Percentiles rank a stretch among this genome's conserved stretches.
phyloP scores from a whole-genome alignment of 2,329 filamentous ascomycete genomes.

The Acarospora socialis region DNA sequence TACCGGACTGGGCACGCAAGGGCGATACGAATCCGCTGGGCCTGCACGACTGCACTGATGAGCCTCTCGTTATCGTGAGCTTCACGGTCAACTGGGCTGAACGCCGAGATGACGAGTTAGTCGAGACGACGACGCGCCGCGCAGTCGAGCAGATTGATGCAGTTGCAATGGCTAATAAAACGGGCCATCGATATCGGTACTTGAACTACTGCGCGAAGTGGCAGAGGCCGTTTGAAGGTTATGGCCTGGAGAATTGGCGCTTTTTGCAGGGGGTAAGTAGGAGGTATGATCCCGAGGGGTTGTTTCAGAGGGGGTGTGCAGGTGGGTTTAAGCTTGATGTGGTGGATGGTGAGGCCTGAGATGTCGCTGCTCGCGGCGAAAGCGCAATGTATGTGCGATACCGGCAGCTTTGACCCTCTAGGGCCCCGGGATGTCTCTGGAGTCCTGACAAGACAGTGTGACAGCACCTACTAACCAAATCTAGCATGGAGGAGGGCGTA shows the following conservation, averaged over 20 bases:
- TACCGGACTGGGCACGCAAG: slow-evolving; percentile 17
- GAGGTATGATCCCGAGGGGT: slow-evolving; percentile 14
- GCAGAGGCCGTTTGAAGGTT: slow-evolving; percentile 20
- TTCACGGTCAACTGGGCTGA: slow-evolving; percentile 24
- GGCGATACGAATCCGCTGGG: slow-evolving; percentile 18
- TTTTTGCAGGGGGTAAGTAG: slow-evolving; percentile 9
- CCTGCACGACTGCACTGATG: slow-evolving; percentile 14
- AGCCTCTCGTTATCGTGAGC: slow-evolving; percentile 21
- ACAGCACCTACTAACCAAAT: too few species aligned
- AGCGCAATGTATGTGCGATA: background rate
- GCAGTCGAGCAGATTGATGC: slow-evolving; percentile 22
- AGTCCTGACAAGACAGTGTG: background rate
- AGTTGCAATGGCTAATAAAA: slow-evolving; percentile 16
- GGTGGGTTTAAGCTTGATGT: slow-evolving; percentile 15
- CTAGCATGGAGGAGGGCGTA: too few species aligned
- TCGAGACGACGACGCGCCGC: slow-evolving; percentile 16
- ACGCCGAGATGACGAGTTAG: slow-evolving; percentile 17
- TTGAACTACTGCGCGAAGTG: slow-evolving; percentile 20
- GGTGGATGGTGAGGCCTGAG: background rate
- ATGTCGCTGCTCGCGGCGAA: background rate
- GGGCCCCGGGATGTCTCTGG: background rate
- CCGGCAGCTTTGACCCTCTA: background rate
- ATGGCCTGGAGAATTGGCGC: slow-evolving; percentile 15
- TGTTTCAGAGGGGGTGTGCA: slow-evolving; percentile 13
- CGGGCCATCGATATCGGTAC: slow-evolving; percentile 16